A percentile compares a stretch with the other conserved stretches of the same genome.
phyloP scores from a whole-genome alignment of 225 moss, liverwort and hornwort species.

The Takakia lepidozioides region DNA sequence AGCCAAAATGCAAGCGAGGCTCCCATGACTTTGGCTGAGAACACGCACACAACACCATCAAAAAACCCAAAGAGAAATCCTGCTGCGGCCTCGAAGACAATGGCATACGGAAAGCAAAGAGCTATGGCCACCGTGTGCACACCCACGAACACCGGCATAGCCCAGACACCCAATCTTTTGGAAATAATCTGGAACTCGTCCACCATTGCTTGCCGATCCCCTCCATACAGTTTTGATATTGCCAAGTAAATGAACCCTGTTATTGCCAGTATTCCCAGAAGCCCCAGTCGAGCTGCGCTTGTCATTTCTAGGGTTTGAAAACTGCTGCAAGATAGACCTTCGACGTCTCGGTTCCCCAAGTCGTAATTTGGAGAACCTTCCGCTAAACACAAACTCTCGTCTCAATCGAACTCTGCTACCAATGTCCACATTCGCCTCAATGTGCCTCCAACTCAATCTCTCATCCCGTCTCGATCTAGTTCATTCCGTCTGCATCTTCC shows the following conservation, averaged over 20 bases:
- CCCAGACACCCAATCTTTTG: conserved; percentile 58
- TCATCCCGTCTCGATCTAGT: too few species aligned
- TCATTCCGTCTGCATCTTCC: too few species aligned
- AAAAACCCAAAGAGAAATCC: conserved; percentile 76
- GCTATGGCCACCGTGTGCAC: conserved; percentile 87
- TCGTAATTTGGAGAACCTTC: too few species aligned
- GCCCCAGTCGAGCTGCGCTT: conserved; percentile 31
- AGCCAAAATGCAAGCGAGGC: conserved; percentile 88
- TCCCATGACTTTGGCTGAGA: conserved; percentile 79
- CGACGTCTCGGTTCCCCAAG: too few species aligned
- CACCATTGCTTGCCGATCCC: conserved; percentile 63
- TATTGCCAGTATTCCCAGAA: conserved; percentile 32
- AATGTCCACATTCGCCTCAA: too few species aligned
- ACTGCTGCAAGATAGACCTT: too few species aligned
- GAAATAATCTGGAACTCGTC: conserved; percentile 37
- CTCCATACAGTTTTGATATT: conserved; percentile 44
- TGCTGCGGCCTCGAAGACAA: conserved; percentile 85
- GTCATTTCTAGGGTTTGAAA: too few species aligned
- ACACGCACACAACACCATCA: conserved; percentile 80
- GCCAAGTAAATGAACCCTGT: conserved; percentile 45
- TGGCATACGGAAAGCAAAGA: conserved; percentile 85
- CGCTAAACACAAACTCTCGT: too few species aligned
- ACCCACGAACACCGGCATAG: conserved; percentile 72
- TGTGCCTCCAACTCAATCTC: too few species aligned
- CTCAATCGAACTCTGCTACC: too few species aligned